These are phyloP conservation scores for Apiospora pterosperma DNA, from an alignment of 2,329 filamentous ascomycete genomes.

Conservation along the genomic window DNA sequence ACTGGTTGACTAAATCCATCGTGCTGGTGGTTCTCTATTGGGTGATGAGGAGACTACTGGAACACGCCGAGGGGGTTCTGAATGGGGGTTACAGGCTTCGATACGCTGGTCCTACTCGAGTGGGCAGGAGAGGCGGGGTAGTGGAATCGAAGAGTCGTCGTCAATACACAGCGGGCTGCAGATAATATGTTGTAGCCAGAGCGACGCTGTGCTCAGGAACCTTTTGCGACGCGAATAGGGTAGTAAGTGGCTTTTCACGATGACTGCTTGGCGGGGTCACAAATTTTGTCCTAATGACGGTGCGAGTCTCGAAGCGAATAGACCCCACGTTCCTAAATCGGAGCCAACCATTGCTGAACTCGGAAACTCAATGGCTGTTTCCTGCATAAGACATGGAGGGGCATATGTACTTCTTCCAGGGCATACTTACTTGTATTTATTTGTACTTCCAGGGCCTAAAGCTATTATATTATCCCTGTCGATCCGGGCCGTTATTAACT, in stretches of 20 bases:
- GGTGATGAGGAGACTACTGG: background rate
- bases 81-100: background rate
- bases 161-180: background rate
- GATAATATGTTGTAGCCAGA: background rate
- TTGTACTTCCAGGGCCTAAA: too few relatives aligned
- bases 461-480: too few relatives aligned
- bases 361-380: background rate
- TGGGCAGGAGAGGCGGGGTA: background rate
- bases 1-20: constrained; percentile 56
- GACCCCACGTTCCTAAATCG: constrained; percentile 39
- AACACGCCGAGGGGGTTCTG: background rate
- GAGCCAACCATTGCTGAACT: constrained; percentile 17
- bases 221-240: background rate
- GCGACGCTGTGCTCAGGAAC: background rate
- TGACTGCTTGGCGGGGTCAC: constrained; percentile 1
- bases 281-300: constrained; percentile 15
- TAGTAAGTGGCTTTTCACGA: background rate
- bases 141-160: background rate
- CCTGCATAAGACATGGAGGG: background rate
- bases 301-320: constrained; percentile 1
- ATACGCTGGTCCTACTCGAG: background rate
- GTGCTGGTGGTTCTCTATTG: constrained; percentile 4
- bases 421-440: background rate
- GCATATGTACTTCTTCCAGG: too few relatives aligned
- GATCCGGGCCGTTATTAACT: background rate